Base-by-base conservation (phyloP, 2,329 filamentous ascomycete genomes). In the Leptographium radiaticola region DNA sequence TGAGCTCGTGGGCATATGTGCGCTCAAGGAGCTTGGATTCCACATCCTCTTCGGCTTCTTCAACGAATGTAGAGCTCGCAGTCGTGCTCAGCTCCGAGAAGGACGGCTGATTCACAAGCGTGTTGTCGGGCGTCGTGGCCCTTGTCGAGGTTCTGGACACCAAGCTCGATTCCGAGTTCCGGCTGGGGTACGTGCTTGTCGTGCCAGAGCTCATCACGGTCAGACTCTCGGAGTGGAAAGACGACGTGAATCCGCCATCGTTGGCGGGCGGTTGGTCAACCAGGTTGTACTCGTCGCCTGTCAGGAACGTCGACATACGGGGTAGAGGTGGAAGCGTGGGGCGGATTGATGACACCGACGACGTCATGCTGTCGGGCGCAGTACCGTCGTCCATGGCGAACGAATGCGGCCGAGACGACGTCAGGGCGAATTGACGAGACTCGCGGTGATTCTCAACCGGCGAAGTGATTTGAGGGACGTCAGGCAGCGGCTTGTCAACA, bases 1-100 rank as follows among this genome's bases (percentile, higher is more conserved):
- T 83, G 49, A 98, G 76, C 65, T 98, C 91, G 63, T 96, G 87
- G 0, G 89, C 88, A 63, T 81, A 96, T 0, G 90, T 95, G 69
- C 86, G 94, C 65, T 90, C 87, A n/a, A 95, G 73, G n/a, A 96
- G 73, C 62, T 84, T 85, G 6, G 80, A 84, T 65, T 95, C 91
- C 1, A 84, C 81, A 49, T 95, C 89, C 39, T 88, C 83, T 74
- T 59, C 59, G 39, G 42, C 53, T 55, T 91, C 88, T 53, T 94
- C 89, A 5, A 76, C 80, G n/a, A 80, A 71, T 1, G 79, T 76
- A 0, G 80, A 80, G 64, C 83, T 86, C 57, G 75, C 82, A 3
- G 80, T 71, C 16, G 79, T 71, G 70, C 85, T 89, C 44, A 85
- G 73, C 59, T 87, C 87, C 34, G 80, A 83, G 42, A 84, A 68